phyloP scores from a whole-genome alignment of 2,329 filamentous ascomycete species.

The Aspergillus puulaauensis region DNA sequence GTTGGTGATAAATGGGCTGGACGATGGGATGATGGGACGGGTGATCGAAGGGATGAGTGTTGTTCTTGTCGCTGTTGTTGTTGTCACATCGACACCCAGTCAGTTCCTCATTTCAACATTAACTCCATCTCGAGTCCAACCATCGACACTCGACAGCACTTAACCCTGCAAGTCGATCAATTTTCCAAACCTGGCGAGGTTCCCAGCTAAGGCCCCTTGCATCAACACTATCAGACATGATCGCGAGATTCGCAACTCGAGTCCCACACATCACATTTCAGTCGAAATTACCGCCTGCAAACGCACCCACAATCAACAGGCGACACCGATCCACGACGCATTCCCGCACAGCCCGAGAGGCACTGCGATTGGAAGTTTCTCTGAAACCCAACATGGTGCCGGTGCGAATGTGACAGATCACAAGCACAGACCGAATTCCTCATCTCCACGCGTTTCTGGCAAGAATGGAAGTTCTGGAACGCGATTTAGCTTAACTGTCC shows the following conservation, averaged over 20 bases:
- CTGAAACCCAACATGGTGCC: too few species aligned
- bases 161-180: neutral
- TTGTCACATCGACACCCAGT: neutral
- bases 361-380: neutral
- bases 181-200: neutral
- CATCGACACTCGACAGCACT: neutral
- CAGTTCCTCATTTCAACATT: neutral
- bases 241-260: neutral
- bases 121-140: too few species aligned
- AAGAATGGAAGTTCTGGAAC: neutral
- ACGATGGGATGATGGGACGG: too few species aligned
- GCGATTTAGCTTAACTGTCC: neutral
- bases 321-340: constrained; percentile 9
- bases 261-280: constrained; percentile 17
- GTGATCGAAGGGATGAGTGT: neutral
- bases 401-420: too few species aligned
- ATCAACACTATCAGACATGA: neutral
- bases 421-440: too few species aligned
- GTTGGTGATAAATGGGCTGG: too few species aligned
- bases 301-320: constrained; percentile 1
- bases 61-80: neutral
- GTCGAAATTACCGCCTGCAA: neutral
- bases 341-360: neutral
- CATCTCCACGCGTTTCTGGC: neutral
- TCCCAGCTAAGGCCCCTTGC: neutral